phyloP scores from a whole-genome alignment of 371 early-diverging fungal genomes.

The Entomophthora muscae region DNA sequence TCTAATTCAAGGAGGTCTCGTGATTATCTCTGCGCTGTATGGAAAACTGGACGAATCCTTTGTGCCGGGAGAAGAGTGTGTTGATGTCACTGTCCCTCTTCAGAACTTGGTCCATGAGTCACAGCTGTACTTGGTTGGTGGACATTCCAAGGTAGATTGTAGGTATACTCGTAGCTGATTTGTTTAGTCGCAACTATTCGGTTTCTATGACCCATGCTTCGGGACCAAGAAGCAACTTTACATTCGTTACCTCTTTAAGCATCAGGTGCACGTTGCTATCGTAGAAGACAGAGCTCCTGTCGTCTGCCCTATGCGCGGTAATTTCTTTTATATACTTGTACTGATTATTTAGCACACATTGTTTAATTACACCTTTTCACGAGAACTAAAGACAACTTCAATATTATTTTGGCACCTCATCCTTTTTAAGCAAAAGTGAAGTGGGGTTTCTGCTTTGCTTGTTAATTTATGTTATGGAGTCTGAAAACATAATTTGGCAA shows the following conservation, averaged over 20 bases:
- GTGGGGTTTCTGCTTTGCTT: too few relatives aligned
- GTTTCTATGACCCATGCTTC: conserved; percentile 92
- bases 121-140: conserved; percentile 70
- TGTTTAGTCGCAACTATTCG: conserved; percentile 22
- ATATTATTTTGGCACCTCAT: too few relatives aligned
- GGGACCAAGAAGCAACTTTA: conserved; percentile 66
- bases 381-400: too few relatives aligned
- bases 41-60: conserved; percentile 38
- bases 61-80: conserved; percentile 15
- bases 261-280: conserved; percentile 58
- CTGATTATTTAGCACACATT: too few relatives aligned
- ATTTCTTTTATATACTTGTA: too few relatives aligned
- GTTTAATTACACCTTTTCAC: too few relatives aligned
- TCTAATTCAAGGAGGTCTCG: conserved; percentile 32
- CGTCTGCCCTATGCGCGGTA: conserved; percentile 70
- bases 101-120: conserved; percentile 68
- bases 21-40: conserved; percentile 73
- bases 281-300: conserved; percentile 62
- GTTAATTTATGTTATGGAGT: too few relatives aligned
- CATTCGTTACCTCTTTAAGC: conserved; percentile 70
- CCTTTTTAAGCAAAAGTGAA: too few relatives aligned
- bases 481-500: too few relatives aligned
- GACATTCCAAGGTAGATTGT: conserved; percentile 57
- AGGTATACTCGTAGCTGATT: not conserved
- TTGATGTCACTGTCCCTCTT: conserved; percentile 75